Evolutionary conservation across 2,329 filamentous ascomycete genomes (phyloP), one percentile per base, ranked within the genome.

Genomic region (Ophiostoma sp.): DNA sequence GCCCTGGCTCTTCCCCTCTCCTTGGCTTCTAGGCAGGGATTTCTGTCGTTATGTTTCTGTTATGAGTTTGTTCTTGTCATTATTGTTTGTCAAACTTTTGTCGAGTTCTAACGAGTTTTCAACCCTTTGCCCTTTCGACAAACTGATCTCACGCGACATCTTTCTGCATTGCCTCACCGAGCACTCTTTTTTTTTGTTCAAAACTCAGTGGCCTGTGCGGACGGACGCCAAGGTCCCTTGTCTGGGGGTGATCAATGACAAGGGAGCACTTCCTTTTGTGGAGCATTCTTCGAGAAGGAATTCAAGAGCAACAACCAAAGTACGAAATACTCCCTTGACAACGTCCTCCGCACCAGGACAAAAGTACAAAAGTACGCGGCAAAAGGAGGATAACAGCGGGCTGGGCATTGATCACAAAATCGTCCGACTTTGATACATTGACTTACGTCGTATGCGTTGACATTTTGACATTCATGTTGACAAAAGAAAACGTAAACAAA

Each of bases 101-200:
- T 22, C 12, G 8, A 42, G 11, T 22, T 17, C 2, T 15, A 45
- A 15, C 8, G 36, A 9, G n/a, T 5, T 25, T 36, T 12, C 12
- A 2, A 19, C 66, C 36, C n/a, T 25, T 3, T 25, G 19, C 8
- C 57, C 28, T 15, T 33, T 36, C 11, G 6, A 52, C 50, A 9
- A 15, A 22, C 11, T 25, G 50, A 55, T 42, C 31, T 59, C 71
- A n/a, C 48, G n/a, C 48, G 55, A 31, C 52, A 55, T 52, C 55
- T 22, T 70, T 73, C 52, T 61, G 3, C n/a, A 31, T 64, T 69
- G 31, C 64, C 25, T 69, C 52, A 69, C 64, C 63, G 63, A 63
- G 52, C 50, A 1, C 11, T 19, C 31, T n/a, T 19, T 22, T n/a
- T 28, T 55, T 12, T 55, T 25, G 7, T 55, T 28, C 50, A 3